phyloP scores from a whole-genome alignment of 1,139 yeast genomes.

The Kluyveromyces sp. region DNA sequence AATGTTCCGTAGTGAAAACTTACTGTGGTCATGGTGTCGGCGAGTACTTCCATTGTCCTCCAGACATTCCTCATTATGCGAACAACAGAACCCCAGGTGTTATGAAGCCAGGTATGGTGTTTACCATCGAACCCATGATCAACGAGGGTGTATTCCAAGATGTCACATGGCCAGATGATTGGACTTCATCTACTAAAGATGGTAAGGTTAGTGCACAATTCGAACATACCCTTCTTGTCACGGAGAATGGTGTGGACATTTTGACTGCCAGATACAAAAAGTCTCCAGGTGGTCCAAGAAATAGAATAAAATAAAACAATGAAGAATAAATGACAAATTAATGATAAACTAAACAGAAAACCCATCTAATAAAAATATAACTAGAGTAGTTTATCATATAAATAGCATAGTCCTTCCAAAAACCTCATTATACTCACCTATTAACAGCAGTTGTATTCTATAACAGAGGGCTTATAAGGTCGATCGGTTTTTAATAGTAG shows the following conservation, averaged over 20 bases:
- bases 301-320: constrained; percentile 38
- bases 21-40: constrained; percentile 96
- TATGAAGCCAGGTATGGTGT: constrained; percentile 93
- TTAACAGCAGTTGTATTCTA: too few relatives aligned
- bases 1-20: constrained; percentile 80
- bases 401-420: too few relatives aligned
- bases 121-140: constrained; percentile 98
- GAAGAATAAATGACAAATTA: not conserved
- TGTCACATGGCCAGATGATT: constrained; percentile 91
- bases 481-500: too few relatives aligned
- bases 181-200: constrained; percentile 91
- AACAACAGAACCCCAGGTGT: constrained; percentile 89
- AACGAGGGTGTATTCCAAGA: constrained; percentile 82
- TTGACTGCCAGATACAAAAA: constrained; percentile 70
- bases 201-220: constrained; percentile 91
- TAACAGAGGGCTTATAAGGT: too few relatives aligned
- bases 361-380: not conserved
- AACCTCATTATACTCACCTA: too few relatives aligned
- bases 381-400: not conserved
- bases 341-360: not conserved
- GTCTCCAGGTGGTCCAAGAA: constrained; percentile 84
- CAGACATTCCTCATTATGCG: constrained; percentile 91
- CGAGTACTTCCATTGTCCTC: constrained; percentile 81
- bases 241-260: constrained; percentile 90
- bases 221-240: constrained; percentile 86